These are phyloP conservation scores for Phialocephala subalpina DNA, from an alignment of 2,329 filamentous ascomycete genomes.

Conservation along the genomic window DNA sequence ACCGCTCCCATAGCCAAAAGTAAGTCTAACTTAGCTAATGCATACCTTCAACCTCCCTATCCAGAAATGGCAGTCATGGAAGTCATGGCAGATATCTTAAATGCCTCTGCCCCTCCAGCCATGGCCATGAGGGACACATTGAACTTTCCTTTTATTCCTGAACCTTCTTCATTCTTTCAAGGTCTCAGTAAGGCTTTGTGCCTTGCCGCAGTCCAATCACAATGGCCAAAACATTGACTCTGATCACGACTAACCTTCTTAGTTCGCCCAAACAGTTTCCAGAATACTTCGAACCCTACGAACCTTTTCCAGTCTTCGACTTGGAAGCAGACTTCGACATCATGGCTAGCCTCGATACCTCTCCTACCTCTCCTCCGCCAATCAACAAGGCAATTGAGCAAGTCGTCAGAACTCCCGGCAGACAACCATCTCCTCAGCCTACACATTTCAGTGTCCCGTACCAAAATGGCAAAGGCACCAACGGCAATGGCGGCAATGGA, in stretches of 20 bases:
- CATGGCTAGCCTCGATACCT: slow-evolving; percentile 34
- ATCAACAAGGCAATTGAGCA: slow-evolving; percentile 38
- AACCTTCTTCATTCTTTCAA: slow-evolving; percentile 8
- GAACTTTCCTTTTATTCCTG: slow-evolving; percentile 7
- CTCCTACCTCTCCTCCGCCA: slow-evolving; percentile 10
- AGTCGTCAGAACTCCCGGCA: slow-evolving; percentile 39
- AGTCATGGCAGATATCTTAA: neutral
- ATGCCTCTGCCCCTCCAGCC: neutral
- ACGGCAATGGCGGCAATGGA: slow-evolving; percentile 57
- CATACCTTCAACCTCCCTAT: slow-evolving; percentile 11
- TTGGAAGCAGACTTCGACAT: slow-evolving; percentile 22
- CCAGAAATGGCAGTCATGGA: slow-evolving; percentile 2
- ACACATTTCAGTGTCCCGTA: slow-evolving; percentile 81
- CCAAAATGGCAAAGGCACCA: slow-evolving; percentile 46
- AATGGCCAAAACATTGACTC: slow-evolving; percentile 35
- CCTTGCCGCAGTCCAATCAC: slow-evolving; percentile 16
- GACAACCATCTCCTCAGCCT: slow-evolving; percentile 80
- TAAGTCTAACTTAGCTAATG: slow-evolving; percentile 18
- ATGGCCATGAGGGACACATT: neutral
- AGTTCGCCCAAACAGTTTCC: slow-evolving; percentile 32
- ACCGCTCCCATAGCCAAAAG: slow-evolving; percentile 23
- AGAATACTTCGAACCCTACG: slow-evolving; percentile 32
- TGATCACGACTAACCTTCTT: slow-evolving; percentile 38
- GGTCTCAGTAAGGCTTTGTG: slow-evolving; percentile 1
- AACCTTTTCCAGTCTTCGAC: slow-evolving; percentile 21